Evolutionary conservation across 2,329 filamentous ascomycete genomes (phyloP), one percentile per base, ranked within the genome.

Genomic region (Dactylellina sp.): DNA sequence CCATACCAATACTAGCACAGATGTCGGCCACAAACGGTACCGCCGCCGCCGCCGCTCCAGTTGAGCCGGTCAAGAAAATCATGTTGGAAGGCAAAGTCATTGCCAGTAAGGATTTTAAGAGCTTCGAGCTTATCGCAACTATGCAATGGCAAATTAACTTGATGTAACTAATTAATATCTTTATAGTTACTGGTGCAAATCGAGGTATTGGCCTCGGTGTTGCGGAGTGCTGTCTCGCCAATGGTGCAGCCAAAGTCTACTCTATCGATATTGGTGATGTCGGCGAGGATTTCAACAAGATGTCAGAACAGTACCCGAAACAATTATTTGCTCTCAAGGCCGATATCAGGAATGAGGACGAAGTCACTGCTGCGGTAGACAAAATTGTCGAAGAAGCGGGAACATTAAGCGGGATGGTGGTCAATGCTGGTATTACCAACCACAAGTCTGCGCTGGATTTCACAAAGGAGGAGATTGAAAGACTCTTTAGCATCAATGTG

Each of bases 401-500:
- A 20, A 80, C 80, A 22, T 79, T 83, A 68, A 81, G 84, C 76
- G 83, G 83, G 68, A 77, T 82, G 60, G 79, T 83, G 18, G 80
- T 80, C 76, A 82, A 82, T 76, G 82, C 82, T 7, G 82, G 82
- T 49, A 81, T 81, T 71, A 83, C 81, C 50, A 84, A 84, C 76
- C 83, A 85, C 75, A 81, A 83, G 71, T 79, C 82, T 0, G 82
- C 83, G 16, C 76, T 85, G 37, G 80, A 83, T 14, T 84, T 84
- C 66, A 79, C 79, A 14, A 78, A 80, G 40, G 78, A 80, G 25
- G 78, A 84, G 76, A 68, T 83, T 22, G 81, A 83, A 66, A 77
- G 79, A 68, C 72, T 84, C 20, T 83, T 82, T 76, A 80, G 81
- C 70, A 81, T 86, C 47, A 86, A 86, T 76, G 82, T 84, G 57